Base-by-base conservation (phyloP, 129 eudicot species). In the Logfia minima region DNA sequence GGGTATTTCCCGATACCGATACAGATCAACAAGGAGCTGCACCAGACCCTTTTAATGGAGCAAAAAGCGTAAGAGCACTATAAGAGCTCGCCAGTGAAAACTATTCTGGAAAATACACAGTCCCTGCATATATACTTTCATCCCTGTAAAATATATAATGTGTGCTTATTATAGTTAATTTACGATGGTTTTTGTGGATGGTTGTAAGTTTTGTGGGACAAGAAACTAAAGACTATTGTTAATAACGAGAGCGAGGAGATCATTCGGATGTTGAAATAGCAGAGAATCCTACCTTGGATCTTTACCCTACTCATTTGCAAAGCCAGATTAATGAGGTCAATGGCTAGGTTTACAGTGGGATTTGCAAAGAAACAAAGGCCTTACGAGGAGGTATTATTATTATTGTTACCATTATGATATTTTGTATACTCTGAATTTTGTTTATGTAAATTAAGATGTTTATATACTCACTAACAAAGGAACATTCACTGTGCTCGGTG, bases 341-440 rank as follows among this genome's bases (percentile, higher is more conserved):
- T 45, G 88, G 74, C 53, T 89, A 92, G 99, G 79, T 86, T 66
- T 89, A 94, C 48, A 88, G 84, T 51, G 89, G 84, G 64, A 94
- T 90, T 92, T 82, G 94, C 96, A 8, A 90, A 77, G 77, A 92
- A 92, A 83, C 98, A 92, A 86, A 96, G 85, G n/a, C 93, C 96
- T 48, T 92, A 92, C 72, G 83, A 86, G 72, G 96, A 88, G 96
- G 96, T 92, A 81, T 70, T 11, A 58, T 26, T 6, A 24, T 24
- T 24, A 24, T 24, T 24, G 24, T 24, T 24, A 24, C 24, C 24
- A 24, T 24, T 24, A 24, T 24, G 24, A 11, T 68, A 51, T n/a
- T 63, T 48, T 17, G 35, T n/a, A 18, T 13, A 22, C 4, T 32
- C 34, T 7, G 0, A 24, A 24, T 45, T 45, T 14, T 60, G 13